These are phyloP conservation scores for Myxozyma udenii DNA, from an alignment of 805 yeast genomes.

Conservation along the genomic window DNA sequence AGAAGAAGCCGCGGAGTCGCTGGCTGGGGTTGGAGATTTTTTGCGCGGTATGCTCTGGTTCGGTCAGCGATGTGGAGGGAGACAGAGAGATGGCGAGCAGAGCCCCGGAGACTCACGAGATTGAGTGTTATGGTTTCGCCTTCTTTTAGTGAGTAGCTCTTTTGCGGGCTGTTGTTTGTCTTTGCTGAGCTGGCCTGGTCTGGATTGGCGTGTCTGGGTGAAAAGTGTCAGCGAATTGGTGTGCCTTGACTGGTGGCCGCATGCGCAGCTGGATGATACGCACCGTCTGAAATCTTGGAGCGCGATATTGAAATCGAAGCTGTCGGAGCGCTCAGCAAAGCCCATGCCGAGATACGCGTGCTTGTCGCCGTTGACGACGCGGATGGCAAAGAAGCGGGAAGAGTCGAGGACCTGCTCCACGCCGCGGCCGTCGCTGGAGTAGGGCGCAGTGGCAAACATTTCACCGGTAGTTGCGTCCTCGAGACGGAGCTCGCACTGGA, in stretches of 20 bases:
- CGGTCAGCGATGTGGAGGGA: too few species aligned
- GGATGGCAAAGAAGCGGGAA: slow-evolving; percentile 40
- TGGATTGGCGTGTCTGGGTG: slow-evolving; percentile 5
- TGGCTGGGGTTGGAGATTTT: background rate
- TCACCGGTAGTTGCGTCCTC: slow-evolving; percentile 35
- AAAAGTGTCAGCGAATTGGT: background rate
- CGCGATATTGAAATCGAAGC: slow-evolving; percentile 42
- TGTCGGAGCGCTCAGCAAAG: slow-evolving; percentile 38
- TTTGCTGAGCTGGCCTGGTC: background rate
- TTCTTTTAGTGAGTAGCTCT: slow-evolving; percentile 33
- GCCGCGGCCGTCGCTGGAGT: slow-evolving; percentile 36
- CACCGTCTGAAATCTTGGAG: slow-evolving; percentile 38
- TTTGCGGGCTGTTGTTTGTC: slow-evolving; percentile 1
- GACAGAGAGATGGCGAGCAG: too few species aligned
- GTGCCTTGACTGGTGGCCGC: background rate
- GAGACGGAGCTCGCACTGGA: slow-evolving; percentile 36
- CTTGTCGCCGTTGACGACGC: slow-evolving; percentile 37
- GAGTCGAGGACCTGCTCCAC: slow-evolving; percentile 39
- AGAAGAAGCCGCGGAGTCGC: slow-evolving; percentile 21
- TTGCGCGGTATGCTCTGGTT: background rate
- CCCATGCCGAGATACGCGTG: slow-evolving; percentile 46
- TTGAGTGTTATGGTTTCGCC: slow-evolving; percentile 33
- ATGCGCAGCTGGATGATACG: slow-evolving; percentile 2
- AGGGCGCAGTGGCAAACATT: slow-evolving; percentile 42
- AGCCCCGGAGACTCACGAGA: slow-evolving; percentile 19